phyloP scores from a whole-genome alignment of 345 rosid genomes.

The Pelargonium nanum region DNA sequence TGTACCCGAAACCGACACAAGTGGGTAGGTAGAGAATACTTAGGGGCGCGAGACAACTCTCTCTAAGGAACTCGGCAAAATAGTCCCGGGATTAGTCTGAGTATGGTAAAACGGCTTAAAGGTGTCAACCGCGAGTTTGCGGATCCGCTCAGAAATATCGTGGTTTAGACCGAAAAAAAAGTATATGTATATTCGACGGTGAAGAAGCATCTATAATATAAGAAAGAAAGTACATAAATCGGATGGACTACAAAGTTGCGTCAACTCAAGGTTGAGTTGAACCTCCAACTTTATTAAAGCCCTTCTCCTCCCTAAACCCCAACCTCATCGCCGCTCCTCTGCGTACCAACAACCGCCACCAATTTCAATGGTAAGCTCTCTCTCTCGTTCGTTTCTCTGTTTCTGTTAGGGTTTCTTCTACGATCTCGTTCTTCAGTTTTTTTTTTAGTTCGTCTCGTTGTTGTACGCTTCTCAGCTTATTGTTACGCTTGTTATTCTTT shows the following conservation, averaged over 20 bases:
- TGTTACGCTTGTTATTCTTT: background rate
- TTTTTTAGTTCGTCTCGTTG: background rate
- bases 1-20: no score
- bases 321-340: slow-evolving; percentile 1
- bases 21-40: no score
- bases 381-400: background rate
- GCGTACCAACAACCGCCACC: background rate
- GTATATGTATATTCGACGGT: no score
- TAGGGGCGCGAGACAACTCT: no score
- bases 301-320: background rate
- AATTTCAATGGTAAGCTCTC: background rate
- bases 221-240: slow-evolving; percentile 3
- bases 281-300: background rate
- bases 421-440: background rate
- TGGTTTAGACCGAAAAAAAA: no score
- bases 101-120: no score
- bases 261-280: slow-evolving; percentile 7
- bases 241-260: slow-evolving; percentile 15
- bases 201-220: background rate
- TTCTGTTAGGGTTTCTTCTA: background rate
- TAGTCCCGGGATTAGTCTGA: no score
- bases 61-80: no score
- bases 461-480: background rate
- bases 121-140: no score
- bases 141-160: no score